A percentile compares a stretch with the other conserved stretches of the same genome.
Conservation (phyloP, 2,329 filamentous ascomycete species). For the Monilinia laxa region DNA sequence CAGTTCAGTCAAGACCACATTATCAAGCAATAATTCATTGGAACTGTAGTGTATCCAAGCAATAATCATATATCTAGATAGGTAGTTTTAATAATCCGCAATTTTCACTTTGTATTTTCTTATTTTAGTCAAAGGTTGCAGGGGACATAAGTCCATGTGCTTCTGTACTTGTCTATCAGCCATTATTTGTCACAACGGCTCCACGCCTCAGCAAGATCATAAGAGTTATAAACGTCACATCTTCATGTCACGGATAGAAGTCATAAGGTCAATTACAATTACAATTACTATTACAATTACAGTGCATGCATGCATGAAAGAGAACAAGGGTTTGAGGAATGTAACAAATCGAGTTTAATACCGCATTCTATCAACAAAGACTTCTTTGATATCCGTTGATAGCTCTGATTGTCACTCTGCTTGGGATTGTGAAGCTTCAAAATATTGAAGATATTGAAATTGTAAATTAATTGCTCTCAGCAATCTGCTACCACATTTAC, state of each 20-base stretch:
- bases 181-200: not conserved
- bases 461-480: not conserved
- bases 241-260: not conserved
- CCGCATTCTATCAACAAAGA: slow-evolving; percentile 19
- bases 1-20: too few relatives aligned
- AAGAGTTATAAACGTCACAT: not conserved
- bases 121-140: too few relatives aligned
- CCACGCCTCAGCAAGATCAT: not conserved
- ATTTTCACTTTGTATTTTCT: too few relatives aligned
- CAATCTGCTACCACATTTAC: not conserved
- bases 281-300: not conserved
- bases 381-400: slow-evolving; percentile 1
- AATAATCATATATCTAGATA: too few relatives aligned
- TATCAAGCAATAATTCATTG: too few relatives aligned
- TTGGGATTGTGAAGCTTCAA: not conserved
- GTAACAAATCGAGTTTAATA: not conserved
- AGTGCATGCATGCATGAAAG: not conserved
- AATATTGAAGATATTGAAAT: not conserved
- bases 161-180: not conserved
- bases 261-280: not conserved
- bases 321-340: slow-evolving; percentile 12
- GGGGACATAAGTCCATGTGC: too few relatives aligned
- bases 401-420: not conserved
- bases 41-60: too few relatives aligned
- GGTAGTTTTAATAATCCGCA: too few relatives aligned